Evolutionary conservation across 2,329 filamentous ascomycete genomes (phyloP).

Genomic region (Diaporthe citriasiana): DNA sequence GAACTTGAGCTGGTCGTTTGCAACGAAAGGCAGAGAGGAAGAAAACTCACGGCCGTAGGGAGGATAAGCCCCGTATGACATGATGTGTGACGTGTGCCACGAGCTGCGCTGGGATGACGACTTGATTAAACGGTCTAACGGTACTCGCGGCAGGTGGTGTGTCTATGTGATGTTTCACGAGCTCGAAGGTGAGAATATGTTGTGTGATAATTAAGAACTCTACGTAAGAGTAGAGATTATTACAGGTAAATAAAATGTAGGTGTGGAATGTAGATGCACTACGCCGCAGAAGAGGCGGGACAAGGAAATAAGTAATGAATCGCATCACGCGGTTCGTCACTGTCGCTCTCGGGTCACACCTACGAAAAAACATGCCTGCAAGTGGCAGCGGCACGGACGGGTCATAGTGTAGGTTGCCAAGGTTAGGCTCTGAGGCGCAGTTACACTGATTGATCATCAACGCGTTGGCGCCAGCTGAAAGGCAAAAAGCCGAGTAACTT

Average conservation of each 20-base stretch:
- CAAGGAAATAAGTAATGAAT: background rate
- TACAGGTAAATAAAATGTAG: background rate
- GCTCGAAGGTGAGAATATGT: background rate
- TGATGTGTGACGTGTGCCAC: slow-evolving; percentile 40
- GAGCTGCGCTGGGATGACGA: background rate
- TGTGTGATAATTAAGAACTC: background rate
- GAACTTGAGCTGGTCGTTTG: background rate
- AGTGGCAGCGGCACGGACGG: background rate
- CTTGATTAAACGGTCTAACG: background rate
- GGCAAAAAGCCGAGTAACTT: background rate
- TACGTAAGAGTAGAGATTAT: background rate
- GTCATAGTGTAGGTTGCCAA: slow-evolving; percentile 21
- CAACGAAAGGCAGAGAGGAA: background rate
- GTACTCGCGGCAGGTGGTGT: too few relatives aligned
- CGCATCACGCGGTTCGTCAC: background rate
- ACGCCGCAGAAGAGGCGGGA: background rate
- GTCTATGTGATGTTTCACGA: background rate
- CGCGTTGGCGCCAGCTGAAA: slow-evolving; percentile 15
- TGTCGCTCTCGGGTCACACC: slow-evolving; percentile 12
- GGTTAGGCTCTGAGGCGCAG: slow-evolving; percentile 29
- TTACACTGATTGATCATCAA: slow-evolving; percentile 9
- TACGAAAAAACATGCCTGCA: background rate
- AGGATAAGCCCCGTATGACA: slow-evolving; percentile 54
- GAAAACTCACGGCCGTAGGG: slow-evolving; percentile 54
- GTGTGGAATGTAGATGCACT: background rate